Conservation (phyloP, 1,284 basidiomycete genomes). For the Bondarzewia mesenterica region DNA sequence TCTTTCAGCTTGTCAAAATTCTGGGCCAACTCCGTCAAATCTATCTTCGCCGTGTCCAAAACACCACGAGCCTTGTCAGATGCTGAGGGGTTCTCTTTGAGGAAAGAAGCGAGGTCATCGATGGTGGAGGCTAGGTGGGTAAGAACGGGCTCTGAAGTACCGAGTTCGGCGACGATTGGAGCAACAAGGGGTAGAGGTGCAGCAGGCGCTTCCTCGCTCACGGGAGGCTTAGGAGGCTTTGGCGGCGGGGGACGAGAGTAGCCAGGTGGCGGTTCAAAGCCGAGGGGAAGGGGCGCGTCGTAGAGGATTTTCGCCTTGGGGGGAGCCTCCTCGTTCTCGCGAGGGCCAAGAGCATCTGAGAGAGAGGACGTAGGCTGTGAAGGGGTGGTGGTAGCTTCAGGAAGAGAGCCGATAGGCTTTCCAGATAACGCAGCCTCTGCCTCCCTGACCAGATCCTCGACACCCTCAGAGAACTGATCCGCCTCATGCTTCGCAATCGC, state of each 20-base stretch:
- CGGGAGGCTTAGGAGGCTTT: slow-evolving; percentile 23
- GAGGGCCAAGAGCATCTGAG: slow-evolving; percentile 20
- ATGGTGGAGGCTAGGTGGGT: slow-evolving; percentile 90
- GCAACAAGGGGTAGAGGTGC: slow-evolving; percentile 77
- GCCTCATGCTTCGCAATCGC: slow-evolving; percentile 40
- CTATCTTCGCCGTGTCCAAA: slow-evolving; percentile 71
- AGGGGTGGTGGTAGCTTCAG: slow-evolving; percentile 26
- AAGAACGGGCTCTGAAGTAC: slow-evolving; percentile 79
- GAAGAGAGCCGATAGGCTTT: slow-evolving; percentile 25
- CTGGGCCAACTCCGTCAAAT: slow-evolving; percentile 73
- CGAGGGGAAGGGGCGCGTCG: slow-evolving; percentile 71
- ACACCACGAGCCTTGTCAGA: slow-evolving; percentile 63
- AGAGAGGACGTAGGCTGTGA: slow-evolving; percentile 22
- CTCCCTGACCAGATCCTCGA: slow-evolving; percentile 55
- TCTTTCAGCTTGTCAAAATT: slow-evolving; percentile 79
- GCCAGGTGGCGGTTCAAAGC: slow-evolving; percentile 87
- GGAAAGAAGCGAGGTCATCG: slow-evolving; percentile 83
- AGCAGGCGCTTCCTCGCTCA: slow-evolving; percentile 23
- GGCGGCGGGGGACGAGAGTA: slow-evolving; percentile 50
- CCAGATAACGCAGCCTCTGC: slow-evolving; percentile 62
- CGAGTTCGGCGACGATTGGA: slow-evolving; percentile 71
- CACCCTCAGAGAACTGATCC: slow-evolving; percentile 49
- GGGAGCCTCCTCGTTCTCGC: slow-evolving; percentile 16
- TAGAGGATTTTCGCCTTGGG: slow-evolving; percentile 49
- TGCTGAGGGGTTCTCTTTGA: slow-evolving; percentile 67